Evolutionary conservation across 1,284 basidiomycete species (phyloP), one percentile per base, ranked within the genome.

Genomic region (Caloboletus firmus): DNA sequence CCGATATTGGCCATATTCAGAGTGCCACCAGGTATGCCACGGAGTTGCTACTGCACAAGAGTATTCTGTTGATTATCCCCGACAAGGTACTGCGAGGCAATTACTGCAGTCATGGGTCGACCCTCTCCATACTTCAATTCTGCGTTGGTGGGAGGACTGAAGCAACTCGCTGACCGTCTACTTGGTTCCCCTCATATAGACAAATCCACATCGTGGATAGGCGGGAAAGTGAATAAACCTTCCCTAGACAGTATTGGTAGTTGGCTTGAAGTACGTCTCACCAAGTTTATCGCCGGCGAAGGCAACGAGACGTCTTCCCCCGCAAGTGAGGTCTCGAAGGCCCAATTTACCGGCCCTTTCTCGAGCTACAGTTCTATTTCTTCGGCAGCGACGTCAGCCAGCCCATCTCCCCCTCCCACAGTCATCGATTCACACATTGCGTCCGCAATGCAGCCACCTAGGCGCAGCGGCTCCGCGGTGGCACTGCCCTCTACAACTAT

Each of bases 211-310:
- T 89, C 90, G 5, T 91, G 94, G 93, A 90, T 95, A 58, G 79
- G 85, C 30, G 80, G 84, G 34, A 93, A 91, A 69, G 77, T 93
- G 52, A 79, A 83, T 59, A 91, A 93, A 72, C 94, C 95, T 1
- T 97, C 93, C 55, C 78, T 98, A 49, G 95, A 98, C 65, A 89
- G 89, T 43, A 84, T 99, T 45, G 93, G 96, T 50, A 90, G 88
- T 50, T 98, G 94, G 84, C 80, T 99, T 26, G 96, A 96, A 72
- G 91, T 91, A n/a, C 83, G 91, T 13, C 85, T 99, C 62, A 95
- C 94, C 30, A 97, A 97, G 70, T 91, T 99, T 63, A 96, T 99
- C 58, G 93, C 95, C 13, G 97, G 95, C 3, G 94, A 96, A 54
- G 82, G 76, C 37, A 79, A 79, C 22, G 84, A 85, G 30, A 68